Evolutionary conservation across 208 protist genomes (phyloP).

Genomic region (Acanthamoeba healyi): DNA sequence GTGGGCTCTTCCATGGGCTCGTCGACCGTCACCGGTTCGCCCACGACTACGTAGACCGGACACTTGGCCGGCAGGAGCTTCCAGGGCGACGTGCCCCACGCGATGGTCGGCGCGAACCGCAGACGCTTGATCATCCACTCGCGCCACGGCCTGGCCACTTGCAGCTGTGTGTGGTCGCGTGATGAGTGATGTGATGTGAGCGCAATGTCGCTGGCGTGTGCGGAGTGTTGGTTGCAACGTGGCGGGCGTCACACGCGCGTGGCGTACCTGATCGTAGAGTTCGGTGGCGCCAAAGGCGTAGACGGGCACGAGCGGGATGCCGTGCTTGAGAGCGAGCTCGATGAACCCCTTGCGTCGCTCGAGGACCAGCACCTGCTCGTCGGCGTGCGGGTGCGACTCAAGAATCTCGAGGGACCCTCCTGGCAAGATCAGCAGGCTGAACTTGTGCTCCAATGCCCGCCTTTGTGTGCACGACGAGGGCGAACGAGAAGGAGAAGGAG

Average conservation of each 20-base stretch:
- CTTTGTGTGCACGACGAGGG: neutral
- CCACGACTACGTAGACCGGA: conserved; percentile 29
- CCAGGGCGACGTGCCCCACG: conserved; percentile 12
- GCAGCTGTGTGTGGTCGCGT: neutral
- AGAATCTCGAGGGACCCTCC: conserved; percentile 8
- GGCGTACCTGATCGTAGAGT: conserved; percentile 24
- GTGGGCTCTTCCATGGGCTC: neutral
- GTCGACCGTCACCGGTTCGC: neutral
- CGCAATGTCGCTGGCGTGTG: too few species aligned
- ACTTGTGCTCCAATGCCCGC: conserved; percentile 4
- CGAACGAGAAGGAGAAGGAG: too few species aligned
- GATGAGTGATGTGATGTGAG: too few species aligned
- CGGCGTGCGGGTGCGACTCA: neutral
- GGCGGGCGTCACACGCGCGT: neutral
- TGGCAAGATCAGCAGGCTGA: neutral
- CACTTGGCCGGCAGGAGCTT: neutral
- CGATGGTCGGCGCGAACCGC: conserved; percentile 2
- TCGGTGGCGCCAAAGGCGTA: conserved; percentile 54
- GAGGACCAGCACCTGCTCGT: conserved; percentile 44
- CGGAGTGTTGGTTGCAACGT: neutral
- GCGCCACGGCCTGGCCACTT: neutral
- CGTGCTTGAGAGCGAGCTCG: neutral
- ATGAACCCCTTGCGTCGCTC: conserved; percentile 50
- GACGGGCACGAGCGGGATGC: neutral
- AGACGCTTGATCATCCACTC: neutral